Evolutionary conservation across 108 stramenopile genomes (phyloP), one percentile per base, ranked within the genome.

Genomic region (Phaeodactylum tricornutum): DNA sequence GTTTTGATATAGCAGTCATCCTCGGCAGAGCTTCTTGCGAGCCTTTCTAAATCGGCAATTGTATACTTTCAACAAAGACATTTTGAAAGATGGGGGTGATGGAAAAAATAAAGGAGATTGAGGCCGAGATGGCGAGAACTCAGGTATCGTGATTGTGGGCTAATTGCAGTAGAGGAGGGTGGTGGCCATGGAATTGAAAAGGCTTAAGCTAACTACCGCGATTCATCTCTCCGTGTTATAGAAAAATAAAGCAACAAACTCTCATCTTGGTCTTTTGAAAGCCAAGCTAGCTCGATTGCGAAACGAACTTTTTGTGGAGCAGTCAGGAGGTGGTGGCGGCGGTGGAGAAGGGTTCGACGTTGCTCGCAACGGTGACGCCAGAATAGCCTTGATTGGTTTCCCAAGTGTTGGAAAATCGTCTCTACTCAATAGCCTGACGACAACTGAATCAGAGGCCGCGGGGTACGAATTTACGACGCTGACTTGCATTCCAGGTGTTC

Each of bases 351-450:
- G 96, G 4, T 99, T 96, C 45, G 90, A 87, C 44, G 96, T 99
- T 2, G 81, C 92, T 14, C 69, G 88, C 28, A 76, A 87, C 27
- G 98, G 97, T 28, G 96, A 98, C 59, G 97, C 96, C 5, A 84
- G 98, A 0, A 92, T 99, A 8, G 96, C 96, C 16, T 62, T 99
- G 53, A 98, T 99, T 61, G 98, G 89, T 6, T 90, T 98, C 70
- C 94, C 95, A 20, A 85, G 82, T 16, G 96, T 96, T 2, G 92
- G 86, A 14, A 96, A 98, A 64, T 92, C 89, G 4, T 84, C 88
- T n/a, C 72, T 98, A 5, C 72, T 97, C 44, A 66, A 66, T 26
- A 64, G 78, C 12, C 53, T 99, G 26, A 99, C 97, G 9, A 75
- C 78, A 7, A 99, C 98, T 4, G 72, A 95, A 72, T 81, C 76